Conservation (phyloP, 371 early-diverging fungal genomes). For the Mucor ambiguus region DNA sequence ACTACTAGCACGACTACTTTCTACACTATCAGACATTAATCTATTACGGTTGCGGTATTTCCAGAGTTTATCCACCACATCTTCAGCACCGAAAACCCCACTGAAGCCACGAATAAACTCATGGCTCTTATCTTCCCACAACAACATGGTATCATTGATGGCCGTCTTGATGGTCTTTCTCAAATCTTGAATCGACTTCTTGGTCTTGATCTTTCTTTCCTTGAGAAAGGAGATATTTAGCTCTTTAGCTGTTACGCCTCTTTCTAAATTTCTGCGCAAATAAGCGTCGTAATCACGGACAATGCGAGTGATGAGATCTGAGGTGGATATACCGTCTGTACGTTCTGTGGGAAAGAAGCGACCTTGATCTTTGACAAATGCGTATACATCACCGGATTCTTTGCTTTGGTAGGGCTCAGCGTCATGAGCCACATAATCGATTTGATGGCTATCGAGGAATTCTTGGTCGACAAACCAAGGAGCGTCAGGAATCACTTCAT, state of each 20-base stretch:
- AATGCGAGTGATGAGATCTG: slow-evolving; percentile 94
- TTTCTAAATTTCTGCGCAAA: slow-evolving; percentile 88
- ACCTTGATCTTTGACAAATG: slow-evolving; percentile 87
- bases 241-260: slow-evolving; percentile 91
- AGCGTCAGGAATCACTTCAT: slow-evolving; percentile 87
- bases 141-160: slow-evolving; percentile 57
- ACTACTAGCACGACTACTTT: slow-evolving; percentile 26
- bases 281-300: slow-evolving; percentile 95
- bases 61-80: slow-evolving; percentile 49
- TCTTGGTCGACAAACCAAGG: slow-evolving; percentile 92
- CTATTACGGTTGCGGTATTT: slow-evolving; percentile 29
- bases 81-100: slow-evolving; percentile 66
- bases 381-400: slow-evolving; percentile 92
- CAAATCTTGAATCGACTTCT: slow-evolving; percentile 67
- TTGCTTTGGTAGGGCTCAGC: slow-evolving; percentile 88
- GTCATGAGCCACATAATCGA: slow-evolving; percentile 99
- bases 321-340: slow-evolving; percentile 95
- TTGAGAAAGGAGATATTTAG: slow-evolving; percentile 88
- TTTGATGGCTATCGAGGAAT: slow-evolving; percentile 86
- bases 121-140: slow-evolving; percentile 73
- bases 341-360: slow-evolving; percentile 91
- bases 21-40: slow-evolving; percentile 21
- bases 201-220: slow-evolving; percentile 74
- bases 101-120: slow-evolving; percentile 73
- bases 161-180: slow-evolving; percentile 67